These are phyloP conservation scores for Lenzites betulinus DNA, from an alignment of 768 basidiomycete species.

Conservation along the genomic window DNA sequence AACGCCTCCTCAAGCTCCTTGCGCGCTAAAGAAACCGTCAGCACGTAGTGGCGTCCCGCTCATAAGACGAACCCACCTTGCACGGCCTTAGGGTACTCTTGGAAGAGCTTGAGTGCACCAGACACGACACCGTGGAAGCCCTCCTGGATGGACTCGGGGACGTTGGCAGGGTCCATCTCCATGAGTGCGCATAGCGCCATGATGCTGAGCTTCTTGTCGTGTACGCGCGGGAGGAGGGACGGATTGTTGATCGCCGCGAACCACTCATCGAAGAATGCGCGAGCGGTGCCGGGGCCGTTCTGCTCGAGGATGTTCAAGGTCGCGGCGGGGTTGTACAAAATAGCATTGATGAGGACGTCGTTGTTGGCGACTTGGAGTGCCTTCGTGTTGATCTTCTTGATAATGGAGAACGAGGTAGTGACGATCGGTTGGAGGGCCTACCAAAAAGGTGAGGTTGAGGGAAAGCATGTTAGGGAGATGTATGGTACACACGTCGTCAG, in stretches of 20 bases:
- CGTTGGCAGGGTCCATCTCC: slow-evolving; percentile 58
- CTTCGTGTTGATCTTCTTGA: slow-evolving; percentile 64
- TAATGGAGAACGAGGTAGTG: slow-evolving; percentile 55
- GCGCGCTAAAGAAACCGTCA: slow-evolving; percentile 42
- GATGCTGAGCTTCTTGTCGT: slow-evolving; percentile 86
- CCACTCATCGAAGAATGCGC: slow-evolving; percentile 85
- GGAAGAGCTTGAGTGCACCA: slow-evolving; percentile 72
- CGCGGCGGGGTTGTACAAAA: slow-evolving; percentile 82
- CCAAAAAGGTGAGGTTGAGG: not conserved
- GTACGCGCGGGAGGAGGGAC: slow-evolving; percentile 73
- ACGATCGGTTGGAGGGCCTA: slow-evolving; percentile 71
- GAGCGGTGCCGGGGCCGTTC: slow-evolving; percentile 57
- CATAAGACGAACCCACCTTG: slow-evolving; percentile 47
- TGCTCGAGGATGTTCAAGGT: slow-evolving; percentile 75
- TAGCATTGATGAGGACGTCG: slow-evolving; percentile 78
- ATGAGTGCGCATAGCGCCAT: slow-evolving; percentile 75
- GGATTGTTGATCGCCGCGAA: slow-evolving; percentile 68
- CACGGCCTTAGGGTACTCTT: slow-evolving; percentile 75
- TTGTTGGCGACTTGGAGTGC: slow-evolving; percentile 75
- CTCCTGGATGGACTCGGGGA: slow-evolving; percentile 62
- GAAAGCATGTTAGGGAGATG: slow-evolving; percentile 3
- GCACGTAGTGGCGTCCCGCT: not conserved
- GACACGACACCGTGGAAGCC: slow-evolving; percentile 79
- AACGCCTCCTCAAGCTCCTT: slow-evolving; percentile 59
- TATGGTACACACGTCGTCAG: slow-evolving; percentile 67